Evolutionary conservation across 202 grass and related monocot genomes (phyloP).

Genomic region (Bolboschoenoplectus hybrid): DNA sequence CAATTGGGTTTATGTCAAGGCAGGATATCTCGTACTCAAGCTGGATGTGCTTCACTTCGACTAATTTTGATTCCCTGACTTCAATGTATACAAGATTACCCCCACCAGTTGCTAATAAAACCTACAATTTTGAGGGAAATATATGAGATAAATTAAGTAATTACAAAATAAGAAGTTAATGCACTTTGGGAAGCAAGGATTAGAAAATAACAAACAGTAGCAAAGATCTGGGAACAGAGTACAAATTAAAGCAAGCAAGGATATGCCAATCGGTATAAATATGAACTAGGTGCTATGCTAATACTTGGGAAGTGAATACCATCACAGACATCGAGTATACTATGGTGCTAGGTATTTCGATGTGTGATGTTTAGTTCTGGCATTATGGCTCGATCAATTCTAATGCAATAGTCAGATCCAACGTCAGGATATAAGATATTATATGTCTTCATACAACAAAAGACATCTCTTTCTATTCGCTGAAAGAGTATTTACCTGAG

Average conservation of each 20-base stretch:
- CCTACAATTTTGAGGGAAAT: conserved; percentile 50
- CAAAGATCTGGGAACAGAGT: background rate
- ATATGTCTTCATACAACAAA: conserved; percentile 22
- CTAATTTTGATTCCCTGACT: conserved; percentile 71
- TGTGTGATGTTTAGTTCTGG: background rate
- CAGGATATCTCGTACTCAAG: conserved; percentile 97
- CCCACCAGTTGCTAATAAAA: conserved; percentile 89
- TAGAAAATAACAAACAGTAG: background rate
- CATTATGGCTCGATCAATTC: background rate
- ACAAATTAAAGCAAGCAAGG: background rate
- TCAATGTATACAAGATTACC: conserved; percentile 98
- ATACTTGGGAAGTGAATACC: background rate
- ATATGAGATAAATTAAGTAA: conserved; percentile 18
- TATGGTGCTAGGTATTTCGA: background rate
- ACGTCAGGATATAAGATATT: background rate
- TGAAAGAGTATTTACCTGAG: conserved; percentile 60
- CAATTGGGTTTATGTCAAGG: conserved; percentile 88
- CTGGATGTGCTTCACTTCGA: conserved; percentile 83
- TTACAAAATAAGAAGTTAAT: background rate
- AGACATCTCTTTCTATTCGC: background rate
- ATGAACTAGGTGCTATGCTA: background rate
- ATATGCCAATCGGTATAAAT: background rate
- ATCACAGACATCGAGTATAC: background rate
- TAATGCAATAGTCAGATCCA: conserved; percentile 14
- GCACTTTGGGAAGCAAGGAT: background rate